phyloP scores from a whole-genome alignment of 345 rosid genomes.

The Tarenaya hassleriana region DNA sequence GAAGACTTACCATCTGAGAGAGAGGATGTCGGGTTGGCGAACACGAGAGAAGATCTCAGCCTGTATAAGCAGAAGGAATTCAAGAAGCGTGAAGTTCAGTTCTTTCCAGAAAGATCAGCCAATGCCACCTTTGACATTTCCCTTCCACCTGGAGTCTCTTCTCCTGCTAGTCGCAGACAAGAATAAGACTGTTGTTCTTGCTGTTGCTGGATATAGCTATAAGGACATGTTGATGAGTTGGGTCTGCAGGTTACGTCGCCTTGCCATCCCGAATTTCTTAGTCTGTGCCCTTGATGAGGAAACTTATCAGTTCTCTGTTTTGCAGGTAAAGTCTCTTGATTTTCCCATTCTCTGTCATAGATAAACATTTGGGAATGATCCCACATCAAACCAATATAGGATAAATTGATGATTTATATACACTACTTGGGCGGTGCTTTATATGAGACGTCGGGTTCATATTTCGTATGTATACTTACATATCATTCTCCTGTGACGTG shows the following conservation, averaged over 20 bases:
- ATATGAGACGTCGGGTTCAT: too few species aligned
- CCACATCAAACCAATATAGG: neutral
- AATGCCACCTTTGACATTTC: slow-evolving; percentile 29
- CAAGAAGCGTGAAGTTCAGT: slow-evolving; percentile 25
- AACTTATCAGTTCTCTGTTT: slow-evolving; percentile 61
- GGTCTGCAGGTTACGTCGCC: slow-evolving; percentile 83
- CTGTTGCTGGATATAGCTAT: slow-evolving; percentile 86
- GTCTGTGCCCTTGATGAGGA: slow-evolving; percentile 84
- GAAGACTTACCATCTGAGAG: slow-evolving; percentile 27
- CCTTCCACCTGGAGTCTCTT: slow-evolving; percentile 62
- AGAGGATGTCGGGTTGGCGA: slow-evolving; percentile 30
- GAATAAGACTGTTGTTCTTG: slow-evolving; percentile 64
- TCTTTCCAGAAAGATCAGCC: slow-evolving; percentile 35
- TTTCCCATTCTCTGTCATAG: slow-evolving; percentile 9
- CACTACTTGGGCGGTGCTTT: too few species aligned
- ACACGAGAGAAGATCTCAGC: slow-evolving; percentile 39
- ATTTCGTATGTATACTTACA: too few species aligned
- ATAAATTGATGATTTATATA: slow-evolving; percentile 1
- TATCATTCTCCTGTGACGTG: slow-evolving; percentile 1
- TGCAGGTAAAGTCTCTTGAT: slow-evolving; percentile 48
- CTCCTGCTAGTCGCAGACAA: slow-evolving; percentile 57
- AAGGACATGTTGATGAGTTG: slow-evolving; percentile 97
- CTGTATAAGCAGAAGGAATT: slow-evolving; percentile 36
- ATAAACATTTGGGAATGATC: too few species aligned
- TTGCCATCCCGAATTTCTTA: slow-evolving; percentile 59